Evolutionary conservation across 371 early-diverging fungal genomes (phyloP), one percentile per base, ranked within the genome.

Genomic region (Syncephalastrum sp.): DNA sequence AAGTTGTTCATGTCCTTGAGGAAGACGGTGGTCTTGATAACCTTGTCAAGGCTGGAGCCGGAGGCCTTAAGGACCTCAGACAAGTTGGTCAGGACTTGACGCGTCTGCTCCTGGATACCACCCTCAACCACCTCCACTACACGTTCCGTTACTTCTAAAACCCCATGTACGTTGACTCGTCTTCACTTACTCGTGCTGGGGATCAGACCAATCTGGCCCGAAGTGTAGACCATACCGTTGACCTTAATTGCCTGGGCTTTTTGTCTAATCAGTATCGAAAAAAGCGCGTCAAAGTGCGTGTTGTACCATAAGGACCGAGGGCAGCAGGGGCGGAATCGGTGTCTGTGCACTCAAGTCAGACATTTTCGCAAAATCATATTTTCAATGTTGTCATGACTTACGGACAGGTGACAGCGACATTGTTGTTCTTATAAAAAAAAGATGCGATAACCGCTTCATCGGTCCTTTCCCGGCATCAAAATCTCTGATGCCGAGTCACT

Each of bases 21-120:
- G 74, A 92, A 96, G 41, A 95, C 95, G 21, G 94, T 95, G 42
- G 93, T 92, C 82, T 96, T 96, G 75, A 93, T 85, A 12, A 94
- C 89, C 49, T 89, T 79, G 48, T 88, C 73, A 13, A 96, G 71
- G 53, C 81, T 72, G 45, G 92, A 86, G 42, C 87, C 85, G 42
- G 93, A 77, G 2, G 84, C 93, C 63, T 85, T 75, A 21, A 97
- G 74, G 13, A 97, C 88, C 10, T 84, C 87, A 54, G 70, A 61
- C 50, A 96, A 62, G 77, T 95, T 97, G 57, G 65, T 72, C 60
- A 97, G 68, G 27, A 77, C 86, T 79, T 92, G 95, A 19, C 71
- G 75, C 48, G 93, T 86, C 67, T 92, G 92, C 19, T 82, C 88
- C 47, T 76, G 66, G 58, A 92, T 79, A 50, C 84, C 89, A 50